Evolutionary conservation across 495 filamentous ascomycete species (phyloP), one percentile per base, ranked within the genome.

Genomic region (Xylaria curta): DNA sequence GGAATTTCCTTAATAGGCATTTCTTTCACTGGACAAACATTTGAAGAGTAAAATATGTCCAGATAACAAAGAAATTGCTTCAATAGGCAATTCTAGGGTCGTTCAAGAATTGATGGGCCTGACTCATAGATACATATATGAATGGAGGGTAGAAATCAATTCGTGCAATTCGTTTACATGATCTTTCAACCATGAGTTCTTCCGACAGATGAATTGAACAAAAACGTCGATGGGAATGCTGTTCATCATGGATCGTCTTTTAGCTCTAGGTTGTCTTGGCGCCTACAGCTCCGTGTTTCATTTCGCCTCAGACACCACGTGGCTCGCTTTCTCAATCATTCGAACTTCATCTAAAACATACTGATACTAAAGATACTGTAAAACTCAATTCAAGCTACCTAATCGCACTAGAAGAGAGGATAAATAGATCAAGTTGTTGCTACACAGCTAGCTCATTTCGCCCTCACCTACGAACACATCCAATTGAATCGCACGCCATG

Each of bases 251-350:
- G 38, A 36, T 36, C 31, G 17, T 31, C 15, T 12, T 21, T 33
- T n/a, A 33, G 31, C 56, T 59, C 19, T 4, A 19, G 26, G 28
- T 59, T 60, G 58, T 38, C 33, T 60, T 38, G 58, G 58, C 58
- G 3, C 58, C 36, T 38, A 28, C 51, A 36, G 13, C 51, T 31
- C 66, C 66, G 49, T 59, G 66, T 68, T 68, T 68, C 66, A 68
- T 58, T 51, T 46, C 51, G 46, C 4, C 49, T 36, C 8, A 31
- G 17, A 38, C 4, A 9, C 44, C 63, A 63, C 38, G 36, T 42
- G 21, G 38, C 10, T 19, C 21, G 7, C 1, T 59, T 28, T 19
- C 31, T 60, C 10, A 13, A 17, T 59, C 19, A n/a, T n/a, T 15
- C 15, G n/a, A 38, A 15, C 15, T 36, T 26, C 36, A 40, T 33